Conservation (phyloP, 805 yeast species). For the Ogataea saltuana region DNA sequence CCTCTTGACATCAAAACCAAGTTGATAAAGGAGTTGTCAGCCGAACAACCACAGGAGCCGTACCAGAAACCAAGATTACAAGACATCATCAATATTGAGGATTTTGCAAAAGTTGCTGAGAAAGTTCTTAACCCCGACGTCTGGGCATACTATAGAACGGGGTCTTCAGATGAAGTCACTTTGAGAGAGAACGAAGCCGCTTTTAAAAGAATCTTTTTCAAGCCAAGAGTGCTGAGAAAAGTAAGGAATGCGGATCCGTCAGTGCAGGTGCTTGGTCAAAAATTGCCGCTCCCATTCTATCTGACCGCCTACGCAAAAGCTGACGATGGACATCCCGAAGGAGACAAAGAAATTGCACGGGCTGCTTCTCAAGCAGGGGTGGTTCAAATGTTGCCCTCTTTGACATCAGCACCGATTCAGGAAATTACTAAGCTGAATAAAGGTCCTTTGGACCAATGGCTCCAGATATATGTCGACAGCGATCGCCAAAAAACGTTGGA, state of each 20-base stretch:
- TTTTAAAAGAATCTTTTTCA: conserved; percentile 42
- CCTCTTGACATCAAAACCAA: not conserved
- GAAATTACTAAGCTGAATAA: conserved; percentile 70
- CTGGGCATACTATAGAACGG: conserved; percentile 49
- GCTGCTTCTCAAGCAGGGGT: conserved; percentile 39
- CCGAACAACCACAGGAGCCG: not conserved
- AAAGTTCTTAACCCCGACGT: conserved; percentile 43
- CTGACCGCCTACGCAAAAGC: conserved; percentile 51
- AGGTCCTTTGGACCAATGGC: conserved; percentile 71
- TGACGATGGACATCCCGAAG: conserved; percentile 80
- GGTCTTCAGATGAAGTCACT: conserved; percentile 48
- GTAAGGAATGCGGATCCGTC: conserved; percentile 39
- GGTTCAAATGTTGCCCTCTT: conserved; percentile 62
- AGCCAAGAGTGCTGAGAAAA: conserved; percentile 42
- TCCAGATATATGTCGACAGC: conserved; percentile 73
- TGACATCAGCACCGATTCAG: conserved; percentile 79
- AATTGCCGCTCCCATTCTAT: conserved; percentile 42
- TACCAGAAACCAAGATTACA: conserved; percentile 21
- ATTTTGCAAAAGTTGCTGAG: conserved; percentile 48
- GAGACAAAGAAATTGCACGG: conserved; percentile 73
- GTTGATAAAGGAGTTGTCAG: not conserved
- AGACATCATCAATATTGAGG: conserved; percentile 44
- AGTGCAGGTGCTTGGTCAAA: conserved; percentile 42
- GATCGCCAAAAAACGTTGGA: conserved; percentile 60
- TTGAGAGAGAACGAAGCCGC: conserved; percentile 45